Evolutionary conservation across 1,284 basidiomycete species (phyloP).

Genomic region (Ceratobasidium papillatum): DNA sequence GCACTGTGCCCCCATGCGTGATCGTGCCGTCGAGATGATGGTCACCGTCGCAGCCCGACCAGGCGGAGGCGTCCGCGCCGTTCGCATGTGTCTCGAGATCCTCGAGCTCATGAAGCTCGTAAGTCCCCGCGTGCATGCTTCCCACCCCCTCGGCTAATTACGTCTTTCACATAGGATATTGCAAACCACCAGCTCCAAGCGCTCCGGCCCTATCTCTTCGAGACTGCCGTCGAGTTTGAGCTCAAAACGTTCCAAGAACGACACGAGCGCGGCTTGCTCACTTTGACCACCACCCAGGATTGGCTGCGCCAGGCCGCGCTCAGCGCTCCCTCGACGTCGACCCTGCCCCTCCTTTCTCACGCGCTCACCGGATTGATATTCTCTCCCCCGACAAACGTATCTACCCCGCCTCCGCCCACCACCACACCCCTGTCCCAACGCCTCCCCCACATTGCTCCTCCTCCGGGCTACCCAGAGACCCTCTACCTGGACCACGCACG

Average conservation of each 20-base stretch:
- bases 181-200: slow-evolving; percentile 94
- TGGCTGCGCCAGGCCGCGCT: slow-evolving; percentile 63
- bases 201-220: slow-evolving; percentile 83
- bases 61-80: slow-evolving; percentile 62
- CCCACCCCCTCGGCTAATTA: slow-evolving; percentile 31
- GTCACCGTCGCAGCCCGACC: slow-evolving; percentile 65
- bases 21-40: slow-evolving; percentile 85
- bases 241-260: slow-evolving; percentile 76
- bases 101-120: slow-evolving; percentile 95
- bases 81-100: slow-evolving; percentile 89
- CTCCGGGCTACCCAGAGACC: slow-evolving; percentile 75
- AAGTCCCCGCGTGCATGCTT: slow-evolving; percentile 54
- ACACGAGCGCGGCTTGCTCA: slow-evolving; percentile 58
- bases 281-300: slow-evolving; percentile 65
- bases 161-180: slow-evolving; percentile 70
- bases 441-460: slow-evolving; percentile 46
- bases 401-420: slow-evolving; percentile 48
- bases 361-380: slow-evolving; percentile 21
- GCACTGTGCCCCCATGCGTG: slow-evolving; percentile 93
- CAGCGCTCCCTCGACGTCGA: slow-evolving; percentile 46
- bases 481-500: slow-evolving; percentile 83
- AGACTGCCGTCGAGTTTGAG: slow-evolving; percentile 83
- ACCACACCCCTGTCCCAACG: slow-evolving; percentile 51
- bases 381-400: slow-evolving; percentile 53
- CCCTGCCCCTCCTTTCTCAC: slow-evolving; percentile 52